phyloP scores from a whole-genome alignment of 805 yeast genomes.

The Barnettozyma pratensis region DNA sequence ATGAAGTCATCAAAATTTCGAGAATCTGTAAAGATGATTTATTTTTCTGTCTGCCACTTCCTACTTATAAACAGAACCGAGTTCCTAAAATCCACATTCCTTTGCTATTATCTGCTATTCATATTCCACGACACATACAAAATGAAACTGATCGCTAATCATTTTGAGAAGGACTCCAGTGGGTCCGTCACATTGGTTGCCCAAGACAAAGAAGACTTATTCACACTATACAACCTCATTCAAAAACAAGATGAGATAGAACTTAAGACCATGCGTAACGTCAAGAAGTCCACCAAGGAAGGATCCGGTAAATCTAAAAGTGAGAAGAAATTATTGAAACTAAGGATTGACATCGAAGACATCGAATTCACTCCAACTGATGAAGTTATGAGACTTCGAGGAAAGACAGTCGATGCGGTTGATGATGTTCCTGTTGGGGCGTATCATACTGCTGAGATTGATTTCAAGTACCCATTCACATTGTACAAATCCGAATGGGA shows the following conservation, averaged over 20 bases:
- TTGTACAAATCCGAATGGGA: slow-evolving; percentile 80
- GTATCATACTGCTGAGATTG: slow-evolving; percentile 81
- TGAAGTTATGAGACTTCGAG: slow-evolving; percentile 73
- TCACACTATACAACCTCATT: slow-evolving; percentile 80
- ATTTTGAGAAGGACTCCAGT: slow-evolving; percentile 51
- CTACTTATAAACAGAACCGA: neutral
- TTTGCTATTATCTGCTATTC: neutral
- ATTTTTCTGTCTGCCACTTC: neutral
- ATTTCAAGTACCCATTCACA: slow-evolving; percentile 62
- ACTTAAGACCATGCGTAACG: slow-evolving; percentile 63
- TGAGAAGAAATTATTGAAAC: slow-evolving; percentile 54
- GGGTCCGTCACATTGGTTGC: slow-evolving; percentile 68
- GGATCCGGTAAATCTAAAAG: slow-evolving; percentile 16
- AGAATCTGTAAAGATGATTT: no score
- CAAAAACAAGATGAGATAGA: slow-evolving; percentile 71
- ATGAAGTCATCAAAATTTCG: no score
- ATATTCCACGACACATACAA: neutral
- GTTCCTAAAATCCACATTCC: neutral
- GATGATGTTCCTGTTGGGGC: slow-evolving; percentile 81
- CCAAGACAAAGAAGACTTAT: slow-evolving; percentile 87
- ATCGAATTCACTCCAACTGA: slow-evolving; percentile 78
- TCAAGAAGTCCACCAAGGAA: slow-evolving; percentile 31
- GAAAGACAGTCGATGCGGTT: slow-evolving; percentile 60
- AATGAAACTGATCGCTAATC: slow-evolving; percentile 55
- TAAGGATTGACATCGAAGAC: slow-evolving; percentile 58